phyloP scores from a whole-genome alignment of 129 eudicot species.

The Dittrichia graveolens region DNA sequence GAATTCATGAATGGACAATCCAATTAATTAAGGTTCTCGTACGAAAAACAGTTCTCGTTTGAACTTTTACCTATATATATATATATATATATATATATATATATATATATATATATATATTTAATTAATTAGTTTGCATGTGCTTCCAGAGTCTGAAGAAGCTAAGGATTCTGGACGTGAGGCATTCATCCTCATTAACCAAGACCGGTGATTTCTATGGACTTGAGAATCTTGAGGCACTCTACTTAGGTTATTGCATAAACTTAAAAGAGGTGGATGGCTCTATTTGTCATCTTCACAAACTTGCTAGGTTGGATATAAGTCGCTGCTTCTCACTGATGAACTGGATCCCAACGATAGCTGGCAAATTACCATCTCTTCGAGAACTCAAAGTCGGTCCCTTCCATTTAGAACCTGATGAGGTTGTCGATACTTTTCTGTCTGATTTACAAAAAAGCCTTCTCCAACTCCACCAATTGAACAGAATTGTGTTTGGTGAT shows the following conservation, averaged over 20 bases:
- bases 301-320: not conserved
- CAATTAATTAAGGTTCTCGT: too few relatives aligned
- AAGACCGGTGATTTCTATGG: constrained; percentile 12
- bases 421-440: not conserved
- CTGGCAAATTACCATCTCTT: not conserved
- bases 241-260: not conserved
- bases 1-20: too few relatives aligned
- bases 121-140: too few relatives aligned
- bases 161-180: constrained; percentile 15
- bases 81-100: too few relatives aligned
- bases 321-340: not conserved
- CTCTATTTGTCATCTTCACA: not conserved
- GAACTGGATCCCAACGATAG: not conserved
- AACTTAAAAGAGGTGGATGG: not conserved
- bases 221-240: constrained; percentile 11
- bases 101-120: too few relatives aligned
- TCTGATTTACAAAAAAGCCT: not conserved
- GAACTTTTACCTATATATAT: too few relatives aligned
- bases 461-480: not conserved
- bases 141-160: not conserved
- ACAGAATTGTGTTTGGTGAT: not conserved
- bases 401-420: not conserved
- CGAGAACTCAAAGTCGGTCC: not conserved
- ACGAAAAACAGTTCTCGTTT: too few relatives aligned
- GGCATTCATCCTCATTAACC: not conserved